Base-by-base conservation (phyloP, 1,139 yeast species). In the Saccharomyces pastorianus region DNA sequence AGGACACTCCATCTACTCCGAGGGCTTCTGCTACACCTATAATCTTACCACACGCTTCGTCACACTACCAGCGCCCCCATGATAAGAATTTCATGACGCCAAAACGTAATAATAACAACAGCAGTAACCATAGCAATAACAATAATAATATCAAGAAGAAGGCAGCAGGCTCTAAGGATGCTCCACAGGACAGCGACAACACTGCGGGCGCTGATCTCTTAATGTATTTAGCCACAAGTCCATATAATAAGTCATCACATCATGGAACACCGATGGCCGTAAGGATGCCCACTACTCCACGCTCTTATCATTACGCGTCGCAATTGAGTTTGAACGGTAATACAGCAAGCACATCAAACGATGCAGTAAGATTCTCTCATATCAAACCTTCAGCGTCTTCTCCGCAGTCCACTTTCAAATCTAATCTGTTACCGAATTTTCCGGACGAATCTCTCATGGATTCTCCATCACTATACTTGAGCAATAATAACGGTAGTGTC, bases 141-240 rank as follows among this genome's bases (percentile, higher is more conserved):
- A 48, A 46, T 47, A 52, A 52, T 6, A 54, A 9, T 38, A 38
- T 38, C 11, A 38, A 23, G 25, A 38, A 38, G 11, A 46, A 7
- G 46, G 27, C 29, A 27, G 27, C 49, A 11, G 46, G 26, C 5
- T 46, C 52, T 4, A 47, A 44, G 17, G 42, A 50, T 8, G 7
- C 13, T 11, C 48, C 48, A 46, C 48, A 46, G 31, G 48, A 44
- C 7, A 27, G 46, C 6, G 53, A 51, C n/a, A 50, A 51, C 26
- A 51, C 66, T 42, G 58, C 64, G 6, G 72, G 70, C n/a, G 71
- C 71, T 6, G 72, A 69, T 57, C 51, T 69, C 34, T 57, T 69
- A 47, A 67, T 69, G 67, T 69, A 68, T 51, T 54, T 69, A 14
- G 71, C 72, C 2, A 66, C 72, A 25, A 66, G 70, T 48, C 72